Conservation (phyloP, 2,329 filamentous ascomycete species). For the Stenocarpella maydis region DNA sequence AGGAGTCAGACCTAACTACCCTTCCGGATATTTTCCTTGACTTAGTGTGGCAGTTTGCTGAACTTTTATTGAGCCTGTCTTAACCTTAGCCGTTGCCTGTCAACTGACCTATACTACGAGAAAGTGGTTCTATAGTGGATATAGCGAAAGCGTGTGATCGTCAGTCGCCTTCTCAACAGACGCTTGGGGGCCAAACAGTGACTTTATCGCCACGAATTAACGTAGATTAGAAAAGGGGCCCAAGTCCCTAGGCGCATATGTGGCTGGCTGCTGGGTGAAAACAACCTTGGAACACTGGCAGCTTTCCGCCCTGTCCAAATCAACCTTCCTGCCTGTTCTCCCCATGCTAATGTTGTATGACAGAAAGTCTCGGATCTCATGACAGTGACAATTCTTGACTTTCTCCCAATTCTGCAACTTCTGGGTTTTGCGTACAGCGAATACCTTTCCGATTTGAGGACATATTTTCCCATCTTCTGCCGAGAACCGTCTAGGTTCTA, state of each 20-base stretch:
- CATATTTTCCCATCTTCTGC: no score
- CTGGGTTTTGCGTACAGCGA: background rate
- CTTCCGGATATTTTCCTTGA: background rate
- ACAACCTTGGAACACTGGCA: no score
- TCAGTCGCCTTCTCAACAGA: background rate
- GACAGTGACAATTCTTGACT: background rate
- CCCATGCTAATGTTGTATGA: background rate
- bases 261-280: background rate
- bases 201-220: background rate
- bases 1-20: background rate
- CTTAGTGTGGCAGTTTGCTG: background rate
- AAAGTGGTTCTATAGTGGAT: background rate
- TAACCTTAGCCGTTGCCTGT: background rate
- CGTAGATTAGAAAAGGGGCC: background rate
- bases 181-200: no score
- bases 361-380: background rate
- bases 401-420: background rate
- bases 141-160: background rate
- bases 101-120: background rate
- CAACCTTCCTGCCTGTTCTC: background rate
- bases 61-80: background rate
- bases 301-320: background rate
- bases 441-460: no score
- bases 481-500: background rate
- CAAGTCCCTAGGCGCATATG: background rate